These are phyloP conservation scores for Ocimum tenuiflorum DNA, from an alignment of 257 asterid genomes.

Conservation along the genomic window DNA sequence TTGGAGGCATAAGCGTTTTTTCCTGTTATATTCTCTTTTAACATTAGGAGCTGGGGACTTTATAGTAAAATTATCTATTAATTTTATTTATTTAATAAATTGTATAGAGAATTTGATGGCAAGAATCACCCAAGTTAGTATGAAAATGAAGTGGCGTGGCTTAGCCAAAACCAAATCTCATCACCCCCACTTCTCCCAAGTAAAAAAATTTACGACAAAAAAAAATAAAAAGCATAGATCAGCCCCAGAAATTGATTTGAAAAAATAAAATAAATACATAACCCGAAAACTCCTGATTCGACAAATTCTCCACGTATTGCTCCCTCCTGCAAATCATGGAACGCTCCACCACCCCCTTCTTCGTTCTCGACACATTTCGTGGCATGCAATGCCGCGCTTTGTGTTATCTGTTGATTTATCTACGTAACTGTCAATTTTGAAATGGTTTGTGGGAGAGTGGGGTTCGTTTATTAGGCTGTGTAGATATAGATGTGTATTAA, in stretches of 20 bases:
- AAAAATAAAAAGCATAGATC: not conserved
- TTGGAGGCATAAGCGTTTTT: no score
- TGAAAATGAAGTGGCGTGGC: no score
- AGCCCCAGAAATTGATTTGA: not conserved
- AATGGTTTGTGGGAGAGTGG: conserved; percentile 17
- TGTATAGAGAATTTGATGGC: no score
- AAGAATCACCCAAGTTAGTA: no score
- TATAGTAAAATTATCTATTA: no score
- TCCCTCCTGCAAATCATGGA: conserved; percentile 9
- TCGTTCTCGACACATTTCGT: conserved; percentile 5
- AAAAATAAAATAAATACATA: not conserved
- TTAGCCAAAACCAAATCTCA: no score
- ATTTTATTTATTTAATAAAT: no score
- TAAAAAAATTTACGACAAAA: not conserved
- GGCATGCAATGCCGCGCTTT: conserved; percentile 8
- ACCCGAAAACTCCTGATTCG: not conserved
- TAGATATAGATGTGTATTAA: not conserved
- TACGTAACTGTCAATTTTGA: not conserved
- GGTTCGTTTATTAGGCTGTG: conserved; percentile 25
- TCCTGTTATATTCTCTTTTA: no score
- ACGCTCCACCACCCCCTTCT: conserved; percentile 4
- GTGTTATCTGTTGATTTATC: not conserved
- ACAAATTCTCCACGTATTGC: not conserved
- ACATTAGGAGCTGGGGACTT: no score
- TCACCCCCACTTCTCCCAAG: no score